Percentiles rank a stretch among this genome's conserved stretches.
These are phyloP conservation scores for Fusarium sp. DNA, from an alignment of 2,329 filamentous ascomycete species.

Conservation along the genomic window DNA sequence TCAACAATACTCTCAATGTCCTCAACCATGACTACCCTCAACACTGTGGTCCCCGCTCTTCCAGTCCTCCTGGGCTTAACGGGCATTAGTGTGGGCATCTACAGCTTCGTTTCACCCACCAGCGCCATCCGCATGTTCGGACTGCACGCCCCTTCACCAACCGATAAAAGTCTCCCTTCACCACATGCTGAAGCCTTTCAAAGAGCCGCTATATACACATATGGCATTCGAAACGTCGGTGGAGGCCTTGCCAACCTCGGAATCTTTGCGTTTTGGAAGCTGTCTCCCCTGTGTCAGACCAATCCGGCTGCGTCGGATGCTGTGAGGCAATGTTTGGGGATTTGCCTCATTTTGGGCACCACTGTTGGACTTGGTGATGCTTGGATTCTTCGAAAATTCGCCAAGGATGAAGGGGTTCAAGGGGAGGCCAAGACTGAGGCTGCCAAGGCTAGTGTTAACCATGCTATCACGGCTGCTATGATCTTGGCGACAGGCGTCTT, in stretches of 20 bases:
- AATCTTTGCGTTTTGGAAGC: conserved; percentile 29
- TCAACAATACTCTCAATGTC: neutral
- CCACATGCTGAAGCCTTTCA: conserved; percentile 15
- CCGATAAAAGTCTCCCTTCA: neutral
- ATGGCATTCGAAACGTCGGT: conserved; percentile 24
- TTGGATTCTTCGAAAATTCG: conserved; percentile 18
- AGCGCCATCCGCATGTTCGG: conserved; percentile 23
- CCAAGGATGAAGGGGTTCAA: conserved; percentile 14
- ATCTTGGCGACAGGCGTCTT: conserved; percentile 26
- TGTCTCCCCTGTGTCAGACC: conserved; percentile 15
- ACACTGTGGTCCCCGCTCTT: conserved; percentile 13
- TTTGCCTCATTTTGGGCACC: conserved; percentile 25
- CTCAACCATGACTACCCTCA: neutral
- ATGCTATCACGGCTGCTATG: conserved; percentile 10
- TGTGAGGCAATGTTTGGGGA: conserved; percentile 18
- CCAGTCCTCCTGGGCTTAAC: conserved; percentile 25
- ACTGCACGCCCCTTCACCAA: neutral
- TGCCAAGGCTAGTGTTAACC: conserved; percentile 15
- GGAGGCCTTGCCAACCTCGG: conserved; percentile 15
- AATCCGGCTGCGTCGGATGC: conserved; percentile 9
- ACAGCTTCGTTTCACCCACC: conserved; percentile 28
- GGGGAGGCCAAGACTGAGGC: conserved; percentile 15
- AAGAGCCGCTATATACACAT: conserved; percentile 20
- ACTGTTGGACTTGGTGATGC: conserved; percentile 28
- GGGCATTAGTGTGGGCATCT: conserved; percentile 22